Percentiles rank a stretch among this genome's conserved stretches.
Evolutionary conservation across 495 filamentous ascomycete species (phyloP).

Genomic region (Poronia punctata): DNA sequence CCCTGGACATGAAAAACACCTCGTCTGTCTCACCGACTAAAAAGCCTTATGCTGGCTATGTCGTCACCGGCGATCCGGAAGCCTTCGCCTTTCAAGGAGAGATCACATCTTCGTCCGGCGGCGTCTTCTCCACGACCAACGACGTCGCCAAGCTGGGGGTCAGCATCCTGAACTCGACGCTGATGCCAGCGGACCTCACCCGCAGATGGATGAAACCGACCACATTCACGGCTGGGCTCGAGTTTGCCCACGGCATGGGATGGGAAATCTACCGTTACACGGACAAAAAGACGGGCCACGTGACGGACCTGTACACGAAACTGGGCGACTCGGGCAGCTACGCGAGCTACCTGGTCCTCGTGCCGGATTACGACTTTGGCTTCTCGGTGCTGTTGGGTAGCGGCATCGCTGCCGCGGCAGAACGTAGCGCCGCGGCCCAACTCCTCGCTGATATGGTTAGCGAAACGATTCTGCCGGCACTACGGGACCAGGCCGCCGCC

Average conservation of each 20-base stretch:
- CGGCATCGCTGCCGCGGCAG: conserved; percentile 1
- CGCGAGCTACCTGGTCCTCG: conserved; percentile 23
- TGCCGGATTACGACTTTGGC: conserved; percentile 36
- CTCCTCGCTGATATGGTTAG: conserved; percentile 22
- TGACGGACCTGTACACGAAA: conserved; percentile 37
- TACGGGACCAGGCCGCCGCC: conserved; percentile 24
- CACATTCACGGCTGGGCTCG: conserved; percentile 32
- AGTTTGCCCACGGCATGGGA: conserved; percentile 20
- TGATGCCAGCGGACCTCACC: conserved; percentile 33
- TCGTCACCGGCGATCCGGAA: conserved; percentile 12
- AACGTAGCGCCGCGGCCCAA: conserved; percentile 2
- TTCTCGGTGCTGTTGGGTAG: conserved; percentile 33
- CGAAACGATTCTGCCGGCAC: conserved; percentile 26
- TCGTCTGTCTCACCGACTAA: conserved; percentile 18
- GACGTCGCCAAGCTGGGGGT: conserved; percentile 34
- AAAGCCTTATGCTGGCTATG: conserved; percentile 11
- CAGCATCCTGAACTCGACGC: conserved; percentile 38
- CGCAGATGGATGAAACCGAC: conserved; percentile 45
- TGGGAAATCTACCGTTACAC: conserved; percentile 36
- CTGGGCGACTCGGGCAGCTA: conserved; percentile 36
- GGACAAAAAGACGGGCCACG: conserved; percentile 13
- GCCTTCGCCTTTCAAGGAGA: conserved; percentile 10
- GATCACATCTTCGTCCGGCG: conserved; percentile 16
- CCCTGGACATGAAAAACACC: conserved; percentile 23
- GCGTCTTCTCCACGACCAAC: conserved; percentile 16